phyloP scores from a whole-genome alignment of 2,329 filamentous ascomycete genomes.

The Microsporum audouinii region DNA sequence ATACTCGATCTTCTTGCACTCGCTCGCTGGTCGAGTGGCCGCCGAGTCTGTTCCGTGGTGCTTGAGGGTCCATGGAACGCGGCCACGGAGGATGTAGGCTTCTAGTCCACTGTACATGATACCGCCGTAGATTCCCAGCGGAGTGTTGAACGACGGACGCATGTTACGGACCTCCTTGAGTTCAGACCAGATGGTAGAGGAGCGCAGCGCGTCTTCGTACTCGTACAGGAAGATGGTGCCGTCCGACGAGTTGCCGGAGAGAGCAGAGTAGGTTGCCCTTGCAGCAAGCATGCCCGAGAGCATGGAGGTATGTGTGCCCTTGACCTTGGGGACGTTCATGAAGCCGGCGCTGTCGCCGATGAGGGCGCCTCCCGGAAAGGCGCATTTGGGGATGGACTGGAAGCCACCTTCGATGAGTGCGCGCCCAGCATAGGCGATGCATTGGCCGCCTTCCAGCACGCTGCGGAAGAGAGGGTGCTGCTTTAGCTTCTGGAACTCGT shows the following conservation, averaged over 20 bases:
- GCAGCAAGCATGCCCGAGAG: slow-evolving; percentile 93
- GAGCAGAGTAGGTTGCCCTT: slow-evolving; percentile 72
- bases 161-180: slow-evolving; percentile 94
- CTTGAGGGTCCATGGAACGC: slow-evolving; percentile 80
- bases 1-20: slow-evolving; percentile 84
- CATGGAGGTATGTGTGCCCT: slow-evolving; percentile 97
- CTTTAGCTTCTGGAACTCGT: slow-evolving; percentile 97
- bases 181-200: slow-evolving; percentile 85
- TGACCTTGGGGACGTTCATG: slow-evolving; percentile 95
- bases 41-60: slow-evolving; percentile 68
- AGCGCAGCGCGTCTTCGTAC: slow-evolving; percentile 80
- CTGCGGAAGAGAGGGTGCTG: slow-evolving; percentile 82
- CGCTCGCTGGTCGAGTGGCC: slow-evolving; percentile 66
- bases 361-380: slow-evolving; percentile 88
- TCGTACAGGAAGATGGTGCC: slow-evolving; percentile 83
- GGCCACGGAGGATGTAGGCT: slow-evolving; percentile 75
- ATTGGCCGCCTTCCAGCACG: slow-evolving; percentile 90
- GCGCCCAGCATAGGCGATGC: slow-evolving; percentile 88
- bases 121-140: slow-evolving; percentile 79
- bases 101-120: slow-evolving; percentile 88
- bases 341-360: slow-evolving; percentile 96
- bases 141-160: slow-evolving; percentile 83
- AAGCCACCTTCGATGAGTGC: slow-evolving; percentile 90
- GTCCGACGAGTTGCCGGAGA: slow-evolving; percentile 40
- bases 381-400: slow-evolving; percentile 93